Conservation (phyloP, 176 grass and related monocot species). For the Oryza brachyantha region DNA sequence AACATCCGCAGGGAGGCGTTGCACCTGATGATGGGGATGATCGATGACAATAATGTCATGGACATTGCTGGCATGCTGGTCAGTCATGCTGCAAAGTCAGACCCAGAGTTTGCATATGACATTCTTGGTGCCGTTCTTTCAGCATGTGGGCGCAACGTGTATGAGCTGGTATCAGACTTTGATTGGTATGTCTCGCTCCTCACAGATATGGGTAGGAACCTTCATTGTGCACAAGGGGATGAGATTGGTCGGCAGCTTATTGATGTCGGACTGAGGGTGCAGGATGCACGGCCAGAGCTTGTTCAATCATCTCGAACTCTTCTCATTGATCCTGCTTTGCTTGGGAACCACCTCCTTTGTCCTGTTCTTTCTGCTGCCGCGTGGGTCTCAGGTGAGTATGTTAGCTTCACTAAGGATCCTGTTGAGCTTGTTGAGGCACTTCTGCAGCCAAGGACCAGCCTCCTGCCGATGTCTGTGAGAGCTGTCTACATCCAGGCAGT, state of each 20-base stretch:
- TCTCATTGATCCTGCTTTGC: conserved; percentile 78
- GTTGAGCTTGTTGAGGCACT: conserved; percentile 91
- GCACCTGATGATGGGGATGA: conserved; percentile 62
- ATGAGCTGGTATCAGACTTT: conserved; percentile 83
- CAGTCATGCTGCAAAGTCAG: conserved; percentile 59
- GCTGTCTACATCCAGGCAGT: conserved; percentile 77
- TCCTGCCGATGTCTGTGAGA: conserved; percentile 65
- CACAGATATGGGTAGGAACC: conserved; percentile 64
- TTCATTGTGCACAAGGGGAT: conserved; percentile 64
- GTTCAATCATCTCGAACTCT: conserved; percentile 59
- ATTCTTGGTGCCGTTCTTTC: conserved; percentile 64
- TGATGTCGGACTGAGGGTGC: conserved; percentile 85
- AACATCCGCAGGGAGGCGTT: conserved; percentile 64
- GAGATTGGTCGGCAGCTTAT: conserved; percentile 82
- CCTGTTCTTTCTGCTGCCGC: conserved; percentile 73
- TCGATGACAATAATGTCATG: conserved; percentile 43
- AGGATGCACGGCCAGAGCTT: conserved; percentile 73
- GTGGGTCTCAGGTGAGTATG: conserved; percentile 86
- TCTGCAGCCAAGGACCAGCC: conserved; percentile 75
- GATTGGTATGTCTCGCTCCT: conserved; percentile 87
- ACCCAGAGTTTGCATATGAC: conserved; percentile 75
- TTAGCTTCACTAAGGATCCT: conserved; percentile 63
- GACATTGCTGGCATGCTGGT: conserved; percentile 63
- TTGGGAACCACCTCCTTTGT: conserved; percentile 72
- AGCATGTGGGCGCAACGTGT: conserved; percentile 61